Evolutionary conservation across 2,329 filamentous ascomycete genomes (phyloP).

Genomic region (Neopestalotiopsis sp.): DNA sequence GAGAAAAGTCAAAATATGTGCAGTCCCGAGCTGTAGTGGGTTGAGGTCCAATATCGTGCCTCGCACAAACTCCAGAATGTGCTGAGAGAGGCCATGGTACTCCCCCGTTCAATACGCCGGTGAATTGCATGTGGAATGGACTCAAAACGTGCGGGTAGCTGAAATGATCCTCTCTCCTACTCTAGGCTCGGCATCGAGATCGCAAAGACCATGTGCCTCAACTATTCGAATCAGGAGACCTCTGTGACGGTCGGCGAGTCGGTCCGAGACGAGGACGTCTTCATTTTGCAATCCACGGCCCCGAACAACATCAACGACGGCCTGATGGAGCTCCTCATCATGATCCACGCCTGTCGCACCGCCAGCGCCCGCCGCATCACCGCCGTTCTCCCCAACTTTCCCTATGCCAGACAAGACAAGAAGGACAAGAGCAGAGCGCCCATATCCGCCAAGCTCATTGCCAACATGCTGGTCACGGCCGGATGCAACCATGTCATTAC

Average conservation of each 20-base stretch:
- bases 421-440: conserved; percentile 94
- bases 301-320: conserved; percentile 98
- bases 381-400: conserved; percentile 94
- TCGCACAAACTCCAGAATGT: background rate
- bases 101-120: background rate
- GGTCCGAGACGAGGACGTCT: conserved; percentile 97
- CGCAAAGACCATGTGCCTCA: conserved; percentile 79
- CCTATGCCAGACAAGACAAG: conserved; percentile 96
- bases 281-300: conserved; percentile 93
- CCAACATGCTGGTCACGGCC: conserved; percentile 95
- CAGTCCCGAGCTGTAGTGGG: background rate
- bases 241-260: conserved; percentile 95
- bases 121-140: background rate
- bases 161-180: conserved; percentile 20
- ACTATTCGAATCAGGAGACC: conserved; percentile 87
- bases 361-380: conserved; percentile 84
- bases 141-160: background rate
- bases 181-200: conserved; percentile 76
- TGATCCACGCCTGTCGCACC: conserved; percentile 88
- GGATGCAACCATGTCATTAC: conserved; percentile 94
- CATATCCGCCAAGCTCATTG: conserved; percentile 93
- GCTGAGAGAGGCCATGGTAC: background rate
- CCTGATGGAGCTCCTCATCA: conserved; percentile 97
- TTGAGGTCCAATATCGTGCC: background rate
- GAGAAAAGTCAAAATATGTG: background rate